A percentile compares a stretch with the other conserved stretches of the same genome.
Evolutionary conservation across 371 early-diverging fungal species (phyloP).

Genomic region (Lichtheimia hyalospora): DNA sequence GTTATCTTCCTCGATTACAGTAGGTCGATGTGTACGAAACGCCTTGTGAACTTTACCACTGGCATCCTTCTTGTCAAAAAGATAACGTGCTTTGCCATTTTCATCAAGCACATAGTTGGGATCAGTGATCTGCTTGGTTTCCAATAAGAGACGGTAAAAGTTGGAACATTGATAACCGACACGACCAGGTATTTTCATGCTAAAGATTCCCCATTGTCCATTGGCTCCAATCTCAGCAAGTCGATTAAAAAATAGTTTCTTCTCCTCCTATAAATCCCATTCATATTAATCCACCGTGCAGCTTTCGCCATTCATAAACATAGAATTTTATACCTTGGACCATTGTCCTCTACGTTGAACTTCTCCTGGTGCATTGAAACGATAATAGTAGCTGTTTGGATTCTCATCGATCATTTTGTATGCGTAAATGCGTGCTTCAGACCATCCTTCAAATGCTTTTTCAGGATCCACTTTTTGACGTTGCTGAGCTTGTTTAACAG

Average conservation of each 20-base stretch:
- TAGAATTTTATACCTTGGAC: constrained; percentile 47
- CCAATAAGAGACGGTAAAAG: constrained; percentile 84
- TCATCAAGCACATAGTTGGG: constrained; percentile 87
- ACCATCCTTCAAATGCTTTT: constrained; percentile 92
- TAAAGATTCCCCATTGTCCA: constrained; percentile 94
- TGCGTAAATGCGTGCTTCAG: constrained; percentile 81
- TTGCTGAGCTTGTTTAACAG: constrained; percentile 79
- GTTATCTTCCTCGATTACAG: too few relatives aligned
- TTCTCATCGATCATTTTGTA: constrained; percentile 85
- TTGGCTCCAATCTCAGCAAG: constrained; percentile 83
- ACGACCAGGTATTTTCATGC: constrained; percentile 89
- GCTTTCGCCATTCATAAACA: not conserved
- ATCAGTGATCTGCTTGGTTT: constrained; percentile 80
- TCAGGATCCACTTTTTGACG: constrained; percentile 59
- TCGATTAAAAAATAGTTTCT: constrained; percentile 75
- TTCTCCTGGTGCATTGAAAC: constrained; percentile 94
- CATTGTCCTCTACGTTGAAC: constrained; percentile 86
- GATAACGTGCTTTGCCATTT: constrained; percentile 83
- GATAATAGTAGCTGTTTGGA: constrained; percentile 93
- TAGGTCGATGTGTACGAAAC: constrained; percentile 59
- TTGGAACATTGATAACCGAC: constrained; percentile 96
- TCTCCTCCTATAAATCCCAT: constrained; percentile 54
- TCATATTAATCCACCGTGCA: too few relatives aligned
- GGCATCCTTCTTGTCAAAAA: constrained; percentile 79
- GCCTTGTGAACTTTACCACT: constrained; percentile 73